These are phyloP conservation scores for Apiotrichum porosum DNA, from an alignment of 1,284 basidiomycete genomes.

Conservation along the genomic window DNA sequence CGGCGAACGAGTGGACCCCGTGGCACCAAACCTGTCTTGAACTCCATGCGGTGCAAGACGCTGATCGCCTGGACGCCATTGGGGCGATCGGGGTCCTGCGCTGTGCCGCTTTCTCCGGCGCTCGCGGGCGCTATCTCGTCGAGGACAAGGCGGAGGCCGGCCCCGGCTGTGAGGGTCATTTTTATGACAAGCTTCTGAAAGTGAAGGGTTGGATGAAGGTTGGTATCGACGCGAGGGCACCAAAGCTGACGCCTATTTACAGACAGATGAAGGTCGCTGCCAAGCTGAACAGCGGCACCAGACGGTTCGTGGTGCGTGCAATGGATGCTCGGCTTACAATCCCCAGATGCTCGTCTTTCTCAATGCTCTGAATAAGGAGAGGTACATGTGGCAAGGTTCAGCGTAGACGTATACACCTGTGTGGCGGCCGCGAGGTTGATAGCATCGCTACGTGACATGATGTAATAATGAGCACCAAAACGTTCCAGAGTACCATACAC, in stretches of 20 bases:
- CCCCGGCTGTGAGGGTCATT: conserved; percentile 60
- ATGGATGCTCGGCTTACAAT: neutral
- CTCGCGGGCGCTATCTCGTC: conserved; percentile 23
- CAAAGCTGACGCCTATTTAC: neutral
- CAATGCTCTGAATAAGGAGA: conserved; percentile 24
- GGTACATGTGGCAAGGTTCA: conserved; percentile 1
- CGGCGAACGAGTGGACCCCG: conserved; percentile 55
- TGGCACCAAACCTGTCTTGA: conserved; percentile 77
- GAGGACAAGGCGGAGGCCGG: neutral
- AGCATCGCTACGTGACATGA: too few species aligned
- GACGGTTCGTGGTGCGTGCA: neutral
- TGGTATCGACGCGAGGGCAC: conserved; percentile 1
- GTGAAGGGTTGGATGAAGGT: conserved; percentile 68
- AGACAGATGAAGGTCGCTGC: conserved; percentile 57
- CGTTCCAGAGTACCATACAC: too few species aligned
- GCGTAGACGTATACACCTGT: too few species aligned
- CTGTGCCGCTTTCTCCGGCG: conserved; percentile 74
- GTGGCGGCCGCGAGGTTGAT: too few species aligned
- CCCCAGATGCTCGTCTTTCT: conserved; percentile 57
- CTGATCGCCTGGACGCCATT: conserved; percentile 85
- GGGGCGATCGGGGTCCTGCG: conserved; percentile 84
- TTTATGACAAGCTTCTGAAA: conserved; percentile 77
- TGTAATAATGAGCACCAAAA: too few species aligned
- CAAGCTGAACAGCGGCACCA: neutral
- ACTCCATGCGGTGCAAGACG: conserved; percentile 86